Evolutionary conservation across 768 basidiomycete species (phyloP).

Genomic region (Tricholoma sp.): DNA sequence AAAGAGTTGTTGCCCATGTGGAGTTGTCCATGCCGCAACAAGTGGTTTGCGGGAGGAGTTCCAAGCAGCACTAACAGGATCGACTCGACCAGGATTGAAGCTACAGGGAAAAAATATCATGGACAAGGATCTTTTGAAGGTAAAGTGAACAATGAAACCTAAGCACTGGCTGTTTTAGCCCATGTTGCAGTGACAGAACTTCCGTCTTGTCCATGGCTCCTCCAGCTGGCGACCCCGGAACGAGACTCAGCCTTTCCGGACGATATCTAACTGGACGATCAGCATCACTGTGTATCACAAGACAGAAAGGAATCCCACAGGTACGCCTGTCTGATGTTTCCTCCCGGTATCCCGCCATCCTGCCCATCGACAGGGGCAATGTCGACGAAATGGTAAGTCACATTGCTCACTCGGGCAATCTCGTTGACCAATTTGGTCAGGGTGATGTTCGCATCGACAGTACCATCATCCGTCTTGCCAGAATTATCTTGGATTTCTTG

Average conservation of each 20-base stretch:
- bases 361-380: constrained; percentile 47
- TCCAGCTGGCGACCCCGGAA: constrained; percentile 41
- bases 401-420: constrained; percentile 37
- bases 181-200: constrained; percentile 25
- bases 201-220: constrained; percentile 41
- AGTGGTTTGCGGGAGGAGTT: constrained; percentile 53
- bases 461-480: constrained; percentile 47
- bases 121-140: not conserved
- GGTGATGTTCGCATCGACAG: constrained; percentile 48
- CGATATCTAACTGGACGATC: constrained; percentile 30
- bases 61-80: constrained; percentile 54
- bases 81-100: constrained; percentile 58
- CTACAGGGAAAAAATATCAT: constrained; percentile 23
- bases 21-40: constrained; percentile 50
- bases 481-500: constrained; percentile 64
- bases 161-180: constrained; percentile 24
- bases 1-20: constrained; percentile 40
- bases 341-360: constrained; percentile 60
- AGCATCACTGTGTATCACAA: not conserved
- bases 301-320: constrained; percentile 29
- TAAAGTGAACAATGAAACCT: constrained; percentile 27
- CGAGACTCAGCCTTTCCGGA: constrained; percentile 43
- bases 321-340: constrained; percentile 58
- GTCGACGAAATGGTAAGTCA: constrained; percentile 43
- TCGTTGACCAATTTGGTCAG: constrained; percentile 43